Percentiles rank a stretch among this genome's conserved stretches.
Evolutionary conservation across 2,329 filamentous ascomycete genomes (phyloP).

Genomic region (Beauveria sp.): DNA sequence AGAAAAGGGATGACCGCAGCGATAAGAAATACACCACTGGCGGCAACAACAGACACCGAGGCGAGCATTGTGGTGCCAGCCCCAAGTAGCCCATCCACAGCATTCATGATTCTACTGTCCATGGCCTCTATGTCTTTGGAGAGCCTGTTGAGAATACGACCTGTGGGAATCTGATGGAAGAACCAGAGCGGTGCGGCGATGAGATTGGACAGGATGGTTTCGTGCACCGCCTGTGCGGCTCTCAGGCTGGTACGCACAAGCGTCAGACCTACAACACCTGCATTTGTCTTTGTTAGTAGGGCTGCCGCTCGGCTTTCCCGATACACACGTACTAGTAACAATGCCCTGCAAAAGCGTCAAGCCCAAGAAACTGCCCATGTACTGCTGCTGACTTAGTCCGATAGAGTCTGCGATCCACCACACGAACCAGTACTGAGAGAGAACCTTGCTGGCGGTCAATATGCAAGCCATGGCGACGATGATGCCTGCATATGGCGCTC

Average conservation of each 20-base stretch:
- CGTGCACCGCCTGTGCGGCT: not conserved
- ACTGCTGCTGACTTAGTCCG: not conserved
- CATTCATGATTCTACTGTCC: slow-evolving; percentile 7
- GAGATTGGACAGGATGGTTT: not conserved
- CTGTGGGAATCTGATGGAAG: slow-evolving; percentile 5
- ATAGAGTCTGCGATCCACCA: slow-evolving; percentile 6
- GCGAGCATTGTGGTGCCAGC: slow-evolving; percentile 3
- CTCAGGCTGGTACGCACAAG: slow-evolving; percentile 3
- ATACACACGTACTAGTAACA: not conserved
- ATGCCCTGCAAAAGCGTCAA: not conserved
- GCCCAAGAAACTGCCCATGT: not conserved
- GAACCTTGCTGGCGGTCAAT: not conserved
- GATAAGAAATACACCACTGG: not conserved
- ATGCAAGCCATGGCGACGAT: not conserved
- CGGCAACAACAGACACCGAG: slow-evolving; percentile 2
- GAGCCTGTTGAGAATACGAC: slow-evolving; percentile 3
- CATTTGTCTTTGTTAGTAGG: no score
- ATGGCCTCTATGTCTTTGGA: slow-evolving; percentile 3
- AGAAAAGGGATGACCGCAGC: not conserved
- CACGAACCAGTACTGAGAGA: slow-evolving; percentile 10
- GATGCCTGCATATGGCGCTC: not conserved
- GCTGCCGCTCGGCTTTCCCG: no score
- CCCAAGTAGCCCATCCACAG: not conserved
- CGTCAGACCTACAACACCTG: not conserved
- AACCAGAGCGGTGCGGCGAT: slow-evolving; percentile 7